Base-by-base conservation (phyloP, 2,329 filamentous ascomycete species). In the Talaromyces sp. region DNA sequence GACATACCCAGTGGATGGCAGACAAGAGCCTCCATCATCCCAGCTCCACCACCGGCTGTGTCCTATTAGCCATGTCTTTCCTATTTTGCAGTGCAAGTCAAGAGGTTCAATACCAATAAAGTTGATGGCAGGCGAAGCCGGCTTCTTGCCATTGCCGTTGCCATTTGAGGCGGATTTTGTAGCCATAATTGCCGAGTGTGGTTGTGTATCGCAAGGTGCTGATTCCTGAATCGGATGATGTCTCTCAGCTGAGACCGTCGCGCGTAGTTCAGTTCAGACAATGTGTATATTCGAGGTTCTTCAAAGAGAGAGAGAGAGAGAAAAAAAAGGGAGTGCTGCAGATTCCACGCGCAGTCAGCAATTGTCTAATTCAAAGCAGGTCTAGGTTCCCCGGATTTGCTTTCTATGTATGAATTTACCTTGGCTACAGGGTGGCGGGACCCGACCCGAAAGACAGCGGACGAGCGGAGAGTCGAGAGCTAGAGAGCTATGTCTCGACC, bases 11-110 rank as follows among this genome's bases (percentile, higher is more conserved):
- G 84, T 64, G 95, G 95, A 82, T 99, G 95, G 77, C 95, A 99
- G 58, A 82, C 92, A 64, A 99, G 87, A 55, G 95, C 95, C 80
- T 99, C 95, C 93, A 98, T 98, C 93, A 98, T 97, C 72, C 95
- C 95, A 69, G 95, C 95, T 77, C 91, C 91, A 74, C 95, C 95
- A 74, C 95, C 95, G 75, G 95, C 95, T 96, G 69, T 68, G 55
- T 35, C 29, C 26, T 41, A 55, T 69, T 58, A 70, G 67, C 62
- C 65, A 61, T 24, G 50, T 57, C 32, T 49, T 61, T 41, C 41
- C 51, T 49, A 55, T 60, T 26, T n/a, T n/a, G n/a, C 43, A 57
- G 60, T 55, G 24, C 51, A 57, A 52, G 59, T 53, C 41, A 66
- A 71, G 84, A 70, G 19, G 24, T 26, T 24, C n/a, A 17, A 53